Base-by-base conservation (phyloP, 495 filamentous ascomycete species). In the Chaetomium tenue region DNA sequence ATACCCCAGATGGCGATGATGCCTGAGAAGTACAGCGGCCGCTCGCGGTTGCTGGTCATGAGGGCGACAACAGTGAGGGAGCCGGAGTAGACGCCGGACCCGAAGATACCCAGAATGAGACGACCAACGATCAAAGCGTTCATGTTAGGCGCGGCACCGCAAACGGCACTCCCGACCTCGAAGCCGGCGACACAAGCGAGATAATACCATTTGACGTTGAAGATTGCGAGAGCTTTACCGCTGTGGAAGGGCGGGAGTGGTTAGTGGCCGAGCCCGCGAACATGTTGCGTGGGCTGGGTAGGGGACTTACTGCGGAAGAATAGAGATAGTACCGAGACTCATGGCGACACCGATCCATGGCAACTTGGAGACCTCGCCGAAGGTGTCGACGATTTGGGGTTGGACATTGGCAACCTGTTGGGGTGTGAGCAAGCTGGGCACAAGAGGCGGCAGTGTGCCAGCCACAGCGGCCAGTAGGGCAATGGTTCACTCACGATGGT, bases 81-180 rank as follows among this genome's bases (percentile, higher is more conserved):
- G 11, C 79, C 80, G 48, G 69, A 60, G 23, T 77, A 76, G n/a
- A 81, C 71, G 46, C 79, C 70, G 15, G 76, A 12, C 65, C 76
- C 67, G 8, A 81, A 83, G 42, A 82, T 59, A 12, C 84, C 85
- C n/a, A 83, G 79, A 33, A 88, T 76, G 15, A 83, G 83, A 30
- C 84, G 78, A 13, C 86, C 84, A 25, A 85, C 64, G 56, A 88
- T 87, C 39, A 87, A 77, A 22, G 80, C 78, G n/a, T 76, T 66
- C 33, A 81, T 83, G 51, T 70, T 81, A 0, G 82, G 82, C 11
- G 86, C 84, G 3, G 78, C 83, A 48, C 81, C 86, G 59, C 84
- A 87, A 26, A 87, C 42, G 0, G 77, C 75, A 2, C 83, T 86
- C 0, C 86, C 86, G 46, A 79, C 46, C 60, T 84, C 79, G 63